Evolutionary conservation across 306 rosid species (phyloP).

Genomic region (Delonix regia): DNA sequence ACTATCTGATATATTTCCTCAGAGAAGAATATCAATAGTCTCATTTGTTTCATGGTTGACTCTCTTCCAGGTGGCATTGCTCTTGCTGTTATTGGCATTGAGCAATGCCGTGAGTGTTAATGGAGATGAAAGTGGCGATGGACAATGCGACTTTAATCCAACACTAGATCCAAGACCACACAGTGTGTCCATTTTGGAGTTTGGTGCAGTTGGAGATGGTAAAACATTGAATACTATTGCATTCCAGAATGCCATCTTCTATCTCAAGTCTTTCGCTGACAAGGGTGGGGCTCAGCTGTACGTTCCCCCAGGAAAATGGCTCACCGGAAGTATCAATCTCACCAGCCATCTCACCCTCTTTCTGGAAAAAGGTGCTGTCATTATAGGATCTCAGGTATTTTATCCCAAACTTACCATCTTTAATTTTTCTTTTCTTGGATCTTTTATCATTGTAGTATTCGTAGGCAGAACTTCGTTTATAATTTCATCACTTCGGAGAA

Average conservation of each 20-base stretch:
- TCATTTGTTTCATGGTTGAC: neutral
- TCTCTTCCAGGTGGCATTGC: constrained; percentile 70
- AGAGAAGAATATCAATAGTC: neutral
- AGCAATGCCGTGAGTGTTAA: constrained; percentile 60
- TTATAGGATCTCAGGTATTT: constrained; percentile 93
- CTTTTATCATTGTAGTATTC: neutral
- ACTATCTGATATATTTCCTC: constrained; percentile 19
- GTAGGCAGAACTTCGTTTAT: neutral
- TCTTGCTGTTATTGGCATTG: constrained; percentile 74
- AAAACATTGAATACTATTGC: constrained; percentile 87
- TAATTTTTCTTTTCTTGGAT: neutral
- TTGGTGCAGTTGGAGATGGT: constrained; percentile 99
- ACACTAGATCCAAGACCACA: constrained; percentile 81
- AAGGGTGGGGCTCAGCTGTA: constrained; percentile 99
- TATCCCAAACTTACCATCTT: constrained; percentile 11
- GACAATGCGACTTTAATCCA: constrained; percentile 57
- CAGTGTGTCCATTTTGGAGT: constrained; percentile 85
- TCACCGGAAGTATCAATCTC: constrained; percentile 85
- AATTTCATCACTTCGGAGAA: neutral
- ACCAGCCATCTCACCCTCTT: constrained; percentile 94
- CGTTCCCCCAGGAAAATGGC: constrained; percentile 92
- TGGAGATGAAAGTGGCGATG: constrained; percentile 52
- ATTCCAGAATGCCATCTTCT: constrained; percentile 94
- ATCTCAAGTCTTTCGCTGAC: constrained; percentile 94
- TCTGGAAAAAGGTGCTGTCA: constrained; percentile 83